Conservation (phyloP, 768 basidiomycete genomes). For the Gymnopilus dilepis region DNA sequence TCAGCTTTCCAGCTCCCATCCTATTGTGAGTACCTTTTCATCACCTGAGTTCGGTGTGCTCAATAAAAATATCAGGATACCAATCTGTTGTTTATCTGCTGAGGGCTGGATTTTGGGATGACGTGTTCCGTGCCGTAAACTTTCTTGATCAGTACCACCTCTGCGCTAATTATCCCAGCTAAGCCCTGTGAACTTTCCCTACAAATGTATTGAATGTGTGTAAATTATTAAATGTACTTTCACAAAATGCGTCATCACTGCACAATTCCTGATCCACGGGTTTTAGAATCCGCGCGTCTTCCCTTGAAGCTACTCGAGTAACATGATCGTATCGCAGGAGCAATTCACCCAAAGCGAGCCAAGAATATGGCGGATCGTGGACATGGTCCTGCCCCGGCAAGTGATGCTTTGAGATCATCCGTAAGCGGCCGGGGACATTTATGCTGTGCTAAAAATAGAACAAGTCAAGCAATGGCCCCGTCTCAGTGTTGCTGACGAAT, state of each 20-base stretch:
- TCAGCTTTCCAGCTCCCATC: conserved; percentile 46
- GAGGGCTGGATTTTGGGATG: conserved; percentile 11
- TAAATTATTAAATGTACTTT: not conserved
- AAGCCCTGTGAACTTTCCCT: not conserved
- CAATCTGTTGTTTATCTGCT: conserved; percentile 45
- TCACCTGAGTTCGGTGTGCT: not conserved
- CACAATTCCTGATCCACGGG: no score
- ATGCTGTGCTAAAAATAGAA: conserved; percentile 7
- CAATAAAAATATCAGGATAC: conserved; percentile 35
- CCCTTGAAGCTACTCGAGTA: no score
- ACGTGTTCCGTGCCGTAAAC: not conserved
- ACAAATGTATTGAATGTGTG: not conserved
- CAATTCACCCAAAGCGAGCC: not conserved
- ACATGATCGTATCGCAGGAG: not conserved
- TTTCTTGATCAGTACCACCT: not conserved
- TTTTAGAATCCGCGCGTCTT: no score
- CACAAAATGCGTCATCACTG: no score
- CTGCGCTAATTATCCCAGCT: not conserved
- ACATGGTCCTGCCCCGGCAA: not conserved
- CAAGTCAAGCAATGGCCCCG: not conserved
- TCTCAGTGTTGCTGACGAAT: not conserved
- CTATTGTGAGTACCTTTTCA: conserved; percentile 36
- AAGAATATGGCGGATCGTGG: not conserved
- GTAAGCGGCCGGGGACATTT: conserved; percentile 5
- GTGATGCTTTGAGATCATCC: conserved; percentile 14